Evolutionary conservation across 768 basidiomycete species (phyloP), one percentile per base, ranked within the genome.

Genomic region (Lactifluus rugatus): DNA sequence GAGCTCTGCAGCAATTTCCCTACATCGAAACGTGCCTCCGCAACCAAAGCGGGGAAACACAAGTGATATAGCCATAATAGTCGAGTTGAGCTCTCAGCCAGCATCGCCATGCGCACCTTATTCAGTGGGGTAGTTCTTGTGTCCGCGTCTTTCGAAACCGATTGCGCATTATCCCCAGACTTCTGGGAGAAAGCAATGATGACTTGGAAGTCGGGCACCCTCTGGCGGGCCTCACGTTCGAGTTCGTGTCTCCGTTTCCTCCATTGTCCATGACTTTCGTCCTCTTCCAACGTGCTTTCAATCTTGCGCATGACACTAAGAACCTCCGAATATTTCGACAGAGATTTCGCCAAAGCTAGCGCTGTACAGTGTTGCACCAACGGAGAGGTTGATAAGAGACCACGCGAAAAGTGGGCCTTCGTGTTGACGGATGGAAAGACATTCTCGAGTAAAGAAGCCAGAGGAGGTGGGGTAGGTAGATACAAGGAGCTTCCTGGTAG

Each of bases 281-380:
- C 77, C 64, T 85, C 84, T 60, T 82, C 84, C 5, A 94, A 69
- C 10, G 78, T 76, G 1, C 39, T 51, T 60, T 77, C 80, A 17
- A 87, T 72, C 25, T 70, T 68, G n/a, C 64, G 66, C 58, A 91
- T 80, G 1, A 72, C 62, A 1, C 71, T 67, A 5, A 81, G 62
- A 0, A 92, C 82, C 1, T 71, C 68, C 0, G 77, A 73, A 45
- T 85, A 84, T 69, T 97, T 97, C 28, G 75, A 70, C 2, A 97
- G 72, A 62, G 83, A 89, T 61, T 88, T 85, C 1, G 81, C 79
- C 4, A 98, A 75, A 0, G 84, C 82, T 5, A 93, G 73, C 0
- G 91, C 90, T 0, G 87, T 86, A 63, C 86, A 86, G 64, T 94
- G 92, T 64, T 89, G 90, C 0, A 97, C 92, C 2, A 97, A 78